Evolutionary conservation across 1,139 yeast genomes (phyloP).

Genomic region (Zhuliangozyma parablackwelliae): DNA sequence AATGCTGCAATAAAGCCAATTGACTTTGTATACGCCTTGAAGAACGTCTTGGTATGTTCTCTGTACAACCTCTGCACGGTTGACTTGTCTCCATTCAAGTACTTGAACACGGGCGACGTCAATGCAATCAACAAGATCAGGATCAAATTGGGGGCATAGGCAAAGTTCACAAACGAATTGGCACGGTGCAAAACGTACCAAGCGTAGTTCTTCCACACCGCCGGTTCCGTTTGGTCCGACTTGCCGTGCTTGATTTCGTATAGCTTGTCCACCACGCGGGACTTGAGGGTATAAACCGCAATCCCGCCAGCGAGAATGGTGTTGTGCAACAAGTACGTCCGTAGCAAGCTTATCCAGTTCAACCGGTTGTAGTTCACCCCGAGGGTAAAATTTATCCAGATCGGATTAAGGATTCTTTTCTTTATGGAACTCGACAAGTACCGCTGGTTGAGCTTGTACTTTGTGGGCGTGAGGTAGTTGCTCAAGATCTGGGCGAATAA

Average conservation of each 20-base stretch:
- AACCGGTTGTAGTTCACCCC: slow-evolving; percentile 23
- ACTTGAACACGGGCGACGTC: slow-evolving; percentile 29
- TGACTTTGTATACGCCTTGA: slow-evolving; percentile 31
- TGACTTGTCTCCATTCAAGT: slow-evolving; percentile 4
- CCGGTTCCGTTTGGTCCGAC: slow-evolving; percentile 8
- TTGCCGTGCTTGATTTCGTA: slow-evolving; percentile 24
- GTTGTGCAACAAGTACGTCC: slow-evolving; percentile 27
- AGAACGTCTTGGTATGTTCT: slow-evolving; percentile 21
- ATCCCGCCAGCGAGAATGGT: slow-evolving; percentile 17
- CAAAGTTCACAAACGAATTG: slow-evolving; percentile 31
- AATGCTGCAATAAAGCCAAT: slow-evolving; percentile 36
- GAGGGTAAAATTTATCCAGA: slow-evolving; percentile 39
- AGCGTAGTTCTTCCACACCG: slow-evolving; percentile 16
- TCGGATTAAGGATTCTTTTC: slow-evolving; percentile 33
- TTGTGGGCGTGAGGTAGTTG: slow-evolving; percentile 41
- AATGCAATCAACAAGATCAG: slow-evolving; percentile 33
- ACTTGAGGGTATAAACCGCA: slow-evolving; percentile 20
- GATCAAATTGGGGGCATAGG: slow-evolving; percentile 34
- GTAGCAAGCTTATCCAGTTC: slow-evolving; percentile 26
- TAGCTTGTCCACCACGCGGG: slow-evolving; percentile 22
- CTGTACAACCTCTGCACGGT: slow-evolving; percentile 11
- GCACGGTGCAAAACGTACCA: slow-evolving; percentile 23
- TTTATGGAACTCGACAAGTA: slow-evolving; percentile 35
- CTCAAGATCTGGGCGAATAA: slow-evolving; percentile 41
- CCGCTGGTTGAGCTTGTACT: slow-evolving; percentile 31